Evolutionary conservation across 1,139 yeast species (phyloP).

Genomic region (Blastobotrys apis): DNA sequence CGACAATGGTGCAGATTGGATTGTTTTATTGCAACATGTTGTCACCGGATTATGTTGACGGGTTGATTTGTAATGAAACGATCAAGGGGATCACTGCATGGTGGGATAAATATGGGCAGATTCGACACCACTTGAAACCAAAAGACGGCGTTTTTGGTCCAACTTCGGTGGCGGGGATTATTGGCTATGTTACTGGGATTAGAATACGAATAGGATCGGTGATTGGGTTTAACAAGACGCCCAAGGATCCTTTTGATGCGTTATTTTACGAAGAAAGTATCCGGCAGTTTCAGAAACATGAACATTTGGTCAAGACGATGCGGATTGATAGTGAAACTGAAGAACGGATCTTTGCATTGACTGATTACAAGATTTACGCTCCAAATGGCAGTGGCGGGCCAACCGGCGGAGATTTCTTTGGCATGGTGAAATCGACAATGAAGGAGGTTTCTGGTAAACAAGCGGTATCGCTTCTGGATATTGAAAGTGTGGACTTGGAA

Average conservation of each 20-base stretch:
- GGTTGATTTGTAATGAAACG: conserved; percentile 73
- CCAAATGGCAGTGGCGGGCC: not conserved
- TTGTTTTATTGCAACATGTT: conserved; percentile 73
- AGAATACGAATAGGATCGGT: conserved; percentile 66
- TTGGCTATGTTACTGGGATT: conserved; percentile 66
- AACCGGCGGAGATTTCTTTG: conserved; percentile 47
- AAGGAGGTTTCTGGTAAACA: conserved; percentile 56
- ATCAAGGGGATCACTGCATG: conserved; percentile 66
- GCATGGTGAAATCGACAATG: conserved; percentile 67
- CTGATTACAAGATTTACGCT: conserved; percentile 42
- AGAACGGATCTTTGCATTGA: conserved; percentile 53
- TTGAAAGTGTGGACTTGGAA: conserved; percentile 50
- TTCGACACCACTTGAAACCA: conserved; percentile 51
- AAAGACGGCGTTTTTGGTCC: conserved; percentile 58
- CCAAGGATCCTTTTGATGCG: conserved; percentile 83
- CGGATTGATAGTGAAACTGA: conserved; percentile 62
- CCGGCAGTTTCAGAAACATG: conserved; percentile 64
- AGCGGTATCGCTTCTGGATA: conserved; percentile 42
- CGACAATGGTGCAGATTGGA: conserved; percentile 68
- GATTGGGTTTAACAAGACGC: conserved; percentile 59
- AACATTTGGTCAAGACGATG: conserved; percentile 52
- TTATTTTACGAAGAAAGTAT: conserved; percentile 59
- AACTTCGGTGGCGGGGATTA: conserved; percentile 58
- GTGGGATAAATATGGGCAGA: conserved; percentile 77
- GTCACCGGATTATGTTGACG: conserved; percentile 72